These are phyloP conservation scores for Blechomonas ayalai DNA, from an alignment of 208 protist genomes.

Conservation along the genomic window DNA sequence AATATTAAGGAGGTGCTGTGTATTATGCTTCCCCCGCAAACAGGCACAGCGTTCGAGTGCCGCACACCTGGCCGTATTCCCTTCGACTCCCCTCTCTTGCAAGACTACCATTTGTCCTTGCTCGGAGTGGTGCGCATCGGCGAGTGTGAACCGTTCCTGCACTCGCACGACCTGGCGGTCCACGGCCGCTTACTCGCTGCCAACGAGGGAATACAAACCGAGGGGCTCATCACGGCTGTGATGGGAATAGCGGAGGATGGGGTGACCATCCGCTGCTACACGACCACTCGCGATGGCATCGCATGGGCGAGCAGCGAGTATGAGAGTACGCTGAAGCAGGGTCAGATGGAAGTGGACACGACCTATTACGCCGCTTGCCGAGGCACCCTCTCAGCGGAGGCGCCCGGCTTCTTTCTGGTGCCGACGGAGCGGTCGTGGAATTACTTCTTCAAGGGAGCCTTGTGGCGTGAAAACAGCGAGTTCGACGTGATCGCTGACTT, in stretches of 20 bases:
- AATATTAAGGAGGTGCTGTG: constrained; percentile 86
- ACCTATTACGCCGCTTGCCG: constrained; percentile 47
- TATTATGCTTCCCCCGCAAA: constrained; percentile 82
- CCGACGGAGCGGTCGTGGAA: constrained; percentile 74
- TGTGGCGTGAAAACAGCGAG: constrained; percentile 65
- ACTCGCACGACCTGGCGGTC: constrained; percentile 74
- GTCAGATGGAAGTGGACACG: constrained; percentile 35
- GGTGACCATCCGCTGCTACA: constrained; percentile 67
- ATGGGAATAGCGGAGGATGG: constrained; percentile 61
- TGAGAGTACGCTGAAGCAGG: constrained; percentile 38
- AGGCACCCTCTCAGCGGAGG: constrained; percentile 50
- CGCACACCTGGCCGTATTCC: constrained; percentile 63
- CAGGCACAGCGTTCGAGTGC: constrained; percentile 48
- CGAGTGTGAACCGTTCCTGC: constrained; percentile 50
- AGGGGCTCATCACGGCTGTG: constrained; percentile 23
- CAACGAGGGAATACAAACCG: constrained; percentile 58
- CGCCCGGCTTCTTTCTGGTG: constrained; percentile 75
- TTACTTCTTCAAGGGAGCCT: constrained; percentile 76
- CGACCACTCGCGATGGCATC: constrained; percentile 72
- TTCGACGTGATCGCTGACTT: constrained; percentile 72
- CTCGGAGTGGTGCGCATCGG: constrained; percentile 72
- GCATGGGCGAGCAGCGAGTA: constrained; percentile 56
- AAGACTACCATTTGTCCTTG: constrained; percentile 66
- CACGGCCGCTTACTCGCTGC: constrained; percentile 59
- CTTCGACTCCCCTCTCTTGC: constrained; percentile 40